Evolutionary conservation across 2,329 filamentous ascomycete genomes (phyloP), one percentile per base, ranked within the genome.

Genomic region (Cryphonectria carpinicola): DNA sequence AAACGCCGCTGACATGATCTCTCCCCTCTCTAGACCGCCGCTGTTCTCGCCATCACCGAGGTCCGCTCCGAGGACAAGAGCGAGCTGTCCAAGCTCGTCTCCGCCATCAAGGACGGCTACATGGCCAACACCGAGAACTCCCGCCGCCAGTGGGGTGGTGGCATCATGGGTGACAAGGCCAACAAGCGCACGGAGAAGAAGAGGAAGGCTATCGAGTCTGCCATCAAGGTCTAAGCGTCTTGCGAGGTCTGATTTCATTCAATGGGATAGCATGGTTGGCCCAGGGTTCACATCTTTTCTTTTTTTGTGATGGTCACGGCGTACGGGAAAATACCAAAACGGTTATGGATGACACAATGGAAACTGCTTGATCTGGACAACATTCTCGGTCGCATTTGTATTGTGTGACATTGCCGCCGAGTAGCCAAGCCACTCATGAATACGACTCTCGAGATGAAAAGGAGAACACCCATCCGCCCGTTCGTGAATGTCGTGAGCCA

Each of bases 161-260:
- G 97, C 85, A 98, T 99, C 88, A 98, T 99, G 95, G 88, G 96
- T 81, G 88, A 91, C 83, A 99, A 99, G 93, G 95, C 96, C 82
- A 90, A 89, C 85, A 89, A 88, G 85, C 86, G 86, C 81, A 88
- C 85, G 74, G 84, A 86, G 84, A 98, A 97, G 93, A 94, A 93
- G 89, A 89, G 92, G 86, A 98, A 98, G 92, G 94, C 95, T 81
- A 81, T 96, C 75, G 96, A 98, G 86, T 86, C 85, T 81, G 95
- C 96, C 83, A 94, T 98, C 90, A 98, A 98, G 93, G 97, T 99
- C 87, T 99, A 97, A 88, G 66, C 65, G 68, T 74, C 41, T 58
- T 65, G 49, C 46, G 71, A 73, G 73, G 69, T 66, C 66, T 72
- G 69, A 64, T 71, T 71, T 72, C 56, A 61, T 68, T 68, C 69